Evolutionary conservation across 495 filamentous ascomycete species (phyloP).

Genomic region (Antarctomyces pellizariae): DNA sequence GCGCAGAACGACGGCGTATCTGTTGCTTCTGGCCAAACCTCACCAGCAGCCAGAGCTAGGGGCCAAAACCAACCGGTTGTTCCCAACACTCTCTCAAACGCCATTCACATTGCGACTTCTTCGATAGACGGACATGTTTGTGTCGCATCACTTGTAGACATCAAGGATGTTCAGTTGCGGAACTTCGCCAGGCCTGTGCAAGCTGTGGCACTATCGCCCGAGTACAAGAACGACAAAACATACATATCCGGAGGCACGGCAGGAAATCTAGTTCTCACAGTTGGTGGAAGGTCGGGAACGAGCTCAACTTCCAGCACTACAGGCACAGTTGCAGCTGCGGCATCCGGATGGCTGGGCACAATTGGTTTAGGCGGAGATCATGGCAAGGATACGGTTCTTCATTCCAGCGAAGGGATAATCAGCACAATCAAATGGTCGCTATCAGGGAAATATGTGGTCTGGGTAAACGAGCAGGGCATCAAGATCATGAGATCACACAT

Average conservation of each 20-base stretch:
- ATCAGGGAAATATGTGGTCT: conserved; percentile 74
- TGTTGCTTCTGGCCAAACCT: conserved; percentile 24
- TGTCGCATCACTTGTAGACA: conserved; percentile 50
- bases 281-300: conserved; percentile 51
- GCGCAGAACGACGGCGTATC: conserved; percentile 19
- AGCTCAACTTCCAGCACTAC: conserved; percentile 62
- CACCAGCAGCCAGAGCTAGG: conserved; percentile 23
- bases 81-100: conserved; percentile 53
- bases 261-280: conserved; percentile 74
- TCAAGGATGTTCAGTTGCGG: conserved; percentile 59
- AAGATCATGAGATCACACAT: conserved; percentile 91
- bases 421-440: conserved; percentile 80
- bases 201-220: conserved; percentile 72
- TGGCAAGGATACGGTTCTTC: conserved; percentile 71
- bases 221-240: conserved; percentile 66
- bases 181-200: conserved; percentile 88
- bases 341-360: conserved; percentile 77
- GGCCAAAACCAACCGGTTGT: conserved; percentile 26
- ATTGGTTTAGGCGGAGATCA: conserved; percentile 55
- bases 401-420: conserved; percentile 81
- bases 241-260: conserved; percentile 82
- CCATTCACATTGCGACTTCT: conserved; percentile 75
- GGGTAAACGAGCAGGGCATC: conserved; percentile 89
- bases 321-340: conserved; percentile 51
- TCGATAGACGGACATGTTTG: conserved; percentile 94